These are phyloP conservation scores for Hibiscus trionum DNA, from an alignment of 345 rosid species.

Conservation along the genomic window DNA sequence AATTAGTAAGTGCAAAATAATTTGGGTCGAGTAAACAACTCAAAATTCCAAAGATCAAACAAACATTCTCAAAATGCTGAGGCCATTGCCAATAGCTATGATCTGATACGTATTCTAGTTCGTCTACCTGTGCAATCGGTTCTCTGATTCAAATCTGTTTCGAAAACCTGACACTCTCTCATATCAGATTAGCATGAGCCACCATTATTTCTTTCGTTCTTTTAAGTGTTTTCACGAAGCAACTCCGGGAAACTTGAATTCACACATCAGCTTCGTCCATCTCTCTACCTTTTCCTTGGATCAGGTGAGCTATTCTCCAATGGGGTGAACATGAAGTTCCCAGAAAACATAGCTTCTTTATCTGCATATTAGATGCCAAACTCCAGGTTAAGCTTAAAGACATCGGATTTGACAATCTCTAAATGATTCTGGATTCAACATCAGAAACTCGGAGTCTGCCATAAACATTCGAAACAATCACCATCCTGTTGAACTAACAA, in stretches of 20 bases:
- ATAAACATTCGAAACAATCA: too few relatives aligned
- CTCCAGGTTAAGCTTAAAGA: conserved; percentile 9
- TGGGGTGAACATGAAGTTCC: conserved; percentile 74
- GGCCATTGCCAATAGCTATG: conserved; percentile 5
- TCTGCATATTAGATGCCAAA: conserved; percentile 40
- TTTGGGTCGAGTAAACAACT: too few relatives aligned
- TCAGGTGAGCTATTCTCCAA: conserved; percentile 33
- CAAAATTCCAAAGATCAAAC: not conserved
- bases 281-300: conserved; percentile 17
- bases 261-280: not conserved
- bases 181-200: conserved; percentile 7
- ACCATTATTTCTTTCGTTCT: not conserved
- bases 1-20: too few relatives aligned
- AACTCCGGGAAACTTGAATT: not conserved
- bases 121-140: conserved; percentile 22
- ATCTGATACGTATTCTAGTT: conserved; percentile 21
- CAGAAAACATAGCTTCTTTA: conserved; percentile 79
- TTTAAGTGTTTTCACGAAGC: too few relatives aligned
- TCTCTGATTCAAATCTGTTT: conserved; percentile 24
- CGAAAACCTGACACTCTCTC: conserved; percentile 22
- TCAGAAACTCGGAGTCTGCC: not conserved
- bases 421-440: not conserved
- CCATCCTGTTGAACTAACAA: not conserved
- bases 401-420: not conserved
- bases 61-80: conserved; percentile 7